Percentiles rank a stretch among this genome's conserved stretches.
Conservation (phyloP, 257 asterid genomes). For the Solanum habrochaites region DNA sequence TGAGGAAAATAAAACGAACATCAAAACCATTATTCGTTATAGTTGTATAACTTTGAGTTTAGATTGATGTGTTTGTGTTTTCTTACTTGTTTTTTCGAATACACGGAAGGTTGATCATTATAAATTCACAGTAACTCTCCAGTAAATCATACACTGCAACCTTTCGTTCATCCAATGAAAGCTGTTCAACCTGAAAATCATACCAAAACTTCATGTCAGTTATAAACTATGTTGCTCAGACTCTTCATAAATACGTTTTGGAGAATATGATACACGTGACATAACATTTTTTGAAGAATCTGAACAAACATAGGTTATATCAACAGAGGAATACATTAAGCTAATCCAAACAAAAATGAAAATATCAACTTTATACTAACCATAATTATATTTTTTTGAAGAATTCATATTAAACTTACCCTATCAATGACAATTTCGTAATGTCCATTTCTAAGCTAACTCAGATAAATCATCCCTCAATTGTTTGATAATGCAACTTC, state of each 20-base stretch:
- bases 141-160: constrained; percentile 49
- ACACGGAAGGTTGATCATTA: constrained; percentile 38
- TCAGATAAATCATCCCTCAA: constrained; percentile 43
- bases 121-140: constrained; percentile 47
- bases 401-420: constrained; percentile 17
- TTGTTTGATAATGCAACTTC: constrained; percentile 44
- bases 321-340: neutral
- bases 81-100: constrained; percentile 53
- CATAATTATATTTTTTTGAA: neutral
- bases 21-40: neutral
- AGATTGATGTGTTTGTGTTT: neutral
- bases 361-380: neutral
- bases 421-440: constrained; percentile 38
- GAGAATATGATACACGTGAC: neutral
- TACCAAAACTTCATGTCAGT: neutral
- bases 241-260: neutral
- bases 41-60: neutral
- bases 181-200: constrained; percentile 54
- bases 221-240: neutral
- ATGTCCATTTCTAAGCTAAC: constrained; percentile 57
- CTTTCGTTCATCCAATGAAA: constrained; percentile 40
- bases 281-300: neutral
- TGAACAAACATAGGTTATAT: neutral
- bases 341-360: neutral
- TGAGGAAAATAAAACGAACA: neutral